Percentiles rank a stretch among this genome's conserved stretches.
Conservation (phyloP, 2,329 filamentous ascomycete species). For the Trichoderma sp. region DNA sequence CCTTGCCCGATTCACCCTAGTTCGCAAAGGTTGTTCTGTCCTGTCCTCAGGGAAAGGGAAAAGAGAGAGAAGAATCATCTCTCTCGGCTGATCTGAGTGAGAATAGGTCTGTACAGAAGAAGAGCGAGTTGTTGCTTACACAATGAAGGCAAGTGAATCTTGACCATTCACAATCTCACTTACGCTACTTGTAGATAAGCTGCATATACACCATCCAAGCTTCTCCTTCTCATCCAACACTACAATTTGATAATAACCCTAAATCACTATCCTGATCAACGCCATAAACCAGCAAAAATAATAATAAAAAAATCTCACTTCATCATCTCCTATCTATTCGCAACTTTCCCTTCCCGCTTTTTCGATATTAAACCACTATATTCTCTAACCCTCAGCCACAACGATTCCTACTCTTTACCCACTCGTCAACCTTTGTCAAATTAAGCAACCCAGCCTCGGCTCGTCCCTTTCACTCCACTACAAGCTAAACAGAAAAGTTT, state of each 20-base stretch:
- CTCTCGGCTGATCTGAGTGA: background rate
- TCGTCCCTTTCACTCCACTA: slow-evolving; percentile 7
- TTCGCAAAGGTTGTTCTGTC: background rate
- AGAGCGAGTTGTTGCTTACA: background rate
- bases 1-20: slow-evolving; percentile 24
- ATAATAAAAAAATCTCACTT: background rate
- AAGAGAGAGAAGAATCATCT: background rate
- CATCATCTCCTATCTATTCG: background rate
- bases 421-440: background rate
- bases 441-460: slow-evolving; percentile 4
- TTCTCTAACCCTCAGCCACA: background rate
- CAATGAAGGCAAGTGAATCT: background rate
- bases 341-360: background rate
- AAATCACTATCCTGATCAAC: background rate
- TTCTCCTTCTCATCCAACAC: background rate
- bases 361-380: background rate
- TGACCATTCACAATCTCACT: background rate
- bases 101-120: background rate
- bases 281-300: too few species aligned
- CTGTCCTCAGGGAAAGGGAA: background rate
- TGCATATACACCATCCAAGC: background rate
- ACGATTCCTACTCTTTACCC: background rate
- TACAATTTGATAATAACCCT: background rate
- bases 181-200: background rate
- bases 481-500: background rate